These are phyloP conservation scores for Mycosphaerelloides madeirae DNA, from an alignment of 2,329 filamentous ascomycete species.

Conservation along the genomic window DNA sequence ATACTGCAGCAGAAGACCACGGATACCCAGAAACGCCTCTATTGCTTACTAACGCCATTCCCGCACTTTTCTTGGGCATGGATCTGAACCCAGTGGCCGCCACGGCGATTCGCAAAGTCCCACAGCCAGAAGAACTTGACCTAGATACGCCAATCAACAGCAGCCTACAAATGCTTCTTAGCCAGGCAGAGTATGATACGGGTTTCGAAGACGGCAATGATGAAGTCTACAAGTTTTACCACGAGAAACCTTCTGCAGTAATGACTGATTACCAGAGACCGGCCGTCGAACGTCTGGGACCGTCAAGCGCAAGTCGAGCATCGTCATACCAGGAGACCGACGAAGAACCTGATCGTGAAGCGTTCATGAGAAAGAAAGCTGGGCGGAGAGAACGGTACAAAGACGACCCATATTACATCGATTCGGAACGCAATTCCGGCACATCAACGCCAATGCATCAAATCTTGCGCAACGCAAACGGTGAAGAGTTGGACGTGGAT, in stretches of 20 bases:
- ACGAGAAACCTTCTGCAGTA: slow-evolving; percentile 35
- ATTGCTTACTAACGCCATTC: slow-evolving; percentile 84
- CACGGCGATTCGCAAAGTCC: slow-evolving; percentile 80
- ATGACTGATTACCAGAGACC: slow-evolving; percentile 24
- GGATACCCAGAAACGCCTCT: slow-evolving; percentile 73
- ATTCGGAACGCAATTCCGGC: slow-evolving; percentile 46
- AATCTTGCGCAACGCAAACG: slow-evolving; percentile 63
- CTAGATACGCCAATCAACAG: slow-evolving; percentile 78
- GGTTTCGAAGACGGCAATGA: slow-evolving; percentile 39
- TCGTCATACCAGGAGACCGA: slow-evolving; percentile 44
- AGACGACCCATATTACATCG: slow-evolving; percentile 95
- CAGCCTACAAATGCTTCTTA: slow-evolving; percentile 63
- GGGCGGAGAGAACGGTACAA: slow-evolving; percentile 77
- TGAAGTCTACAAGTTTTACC: slow-evolving; percentile 44
- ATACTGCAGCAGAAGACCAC: slow-evolving; percentile 51
- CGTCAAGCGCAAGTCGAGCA: slow-evolving; percentile 24
- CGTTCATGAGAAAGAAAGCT: slow-evolving; percentile 66
- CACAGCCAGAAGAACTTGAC: slow-evolving; percentile 68
- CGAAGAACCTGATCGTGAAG: slow-evolving; percentile 63
- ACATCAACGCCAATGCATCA: slow-evolving; percentile 74
- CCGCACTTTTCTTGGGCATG: slow-evolving; percentile 76
- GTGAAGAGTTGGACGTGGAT: slow-evolving; percentile 80
- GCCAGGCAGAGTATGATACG: slow-evolving; percentile 43
- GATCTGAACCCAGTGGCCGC: slow-evolving; percentile 87
- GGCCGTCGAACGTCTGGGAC: slow-evolving; percentile 40